phyloP scores from a whole-genome alignment of 805 yeast species.

The Candida stauntonica region DNA sequence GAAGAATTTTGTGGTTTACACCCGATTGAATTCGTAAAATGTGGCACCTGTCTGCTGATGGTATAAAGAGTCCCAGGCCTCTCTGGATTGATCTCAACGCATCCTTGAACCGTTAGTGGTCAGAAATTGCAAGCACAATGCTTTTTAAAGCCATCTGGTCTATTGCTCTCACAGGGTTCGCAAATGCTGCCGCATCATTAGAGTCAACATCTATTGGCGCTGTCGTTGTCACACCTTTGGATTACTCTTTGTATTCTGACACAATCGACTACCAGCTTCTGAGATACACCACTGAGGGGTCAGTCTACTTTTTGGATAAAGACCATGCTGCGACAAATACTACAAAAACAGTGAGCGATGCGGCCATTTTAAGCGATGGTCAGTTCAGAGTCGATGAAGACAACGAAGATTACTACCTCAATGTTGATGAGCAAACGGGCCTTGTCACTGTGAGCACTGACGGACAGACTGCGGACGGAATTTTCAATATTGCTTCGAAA shows the following conservation, averaged over 20 bases:
- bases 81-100: neutral
- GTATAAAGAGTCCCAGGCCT: neutral
- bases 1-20: no score
- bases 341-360: slow-evolving; percentile 11
- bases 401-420: slow-evolving; percentile 6
- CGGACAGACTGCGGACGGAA: slow-evolving; percentile 11
- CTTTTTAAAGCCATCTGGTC: neutral
- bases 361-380: slow-evolving; percentile 12
- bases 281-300: slow-evolving; percentile 12
- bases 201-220: slow-evolving; percentile 16
- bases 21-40: no score
- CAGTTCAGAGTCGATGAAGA: slow-evolving; percentile 10
- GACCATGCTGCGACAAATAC: slow-evolving; percentile 2
- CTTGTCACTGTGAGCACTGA: slow-evolving; percentile 9
- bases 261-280: slow-evolving; percentile 19
- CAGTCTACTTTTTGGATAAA: slow-evolving; percentile 16
- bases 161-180: neutral
- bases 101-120: no score
- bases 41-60: no score
- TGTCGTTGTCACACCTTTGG: slow-evolving; percentile 17
- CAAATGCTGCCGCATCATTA: neutral
- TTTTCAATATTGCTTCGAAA: slow-evolving; percentile 12
- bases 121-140: neutral
- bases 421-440: slow-evolving; percentile 14
- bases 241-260: slow-evolving; percentile 15